A percentile compares a stretch with the other conserved stretches of the same genome.
phyloP scores from a whole-genome alignment of 768 basidiomycete species.

The Pisolithus tinctorius region DNA sequence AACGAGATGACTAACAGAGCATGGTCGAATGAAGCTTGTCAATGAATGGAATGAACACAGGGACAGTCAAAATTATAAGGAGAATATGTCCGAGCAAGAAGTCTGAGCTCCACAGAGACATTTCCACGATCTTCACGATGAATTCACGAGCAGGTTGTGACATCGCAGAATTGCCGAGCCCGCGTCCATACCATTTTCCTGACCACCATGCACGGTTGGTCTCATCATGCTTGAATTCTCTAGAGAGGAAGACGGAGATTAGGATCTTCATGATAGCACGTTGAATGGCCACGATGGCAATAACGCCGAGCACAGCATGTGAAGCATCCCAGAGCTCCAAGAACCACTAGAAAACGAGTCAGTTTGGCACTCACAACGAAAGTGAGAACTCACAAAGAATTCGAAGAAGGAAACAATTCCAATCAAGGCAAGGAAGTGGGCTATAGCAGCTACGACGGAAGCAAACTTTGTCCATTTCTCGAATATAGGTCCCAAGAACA shows the following conservation, averaged over 20 bases:
- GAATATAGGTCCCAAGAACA: slow-evolving; percentile 89
- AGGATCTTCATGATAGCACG: slow-evolving; percentile 90
- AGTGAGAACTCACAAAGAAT: slow-evolving; percentile 71
- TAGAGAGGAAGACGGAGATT: slow-evolving; percentile 88
- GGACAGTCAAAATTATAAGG: slow-evolving; percentile 79
- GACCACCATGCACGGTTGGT: slow-evolving; percentile 99
- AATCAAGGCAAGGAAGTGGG: slow-evolving; percentile 75
- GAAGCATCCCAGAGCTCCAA: slow-evolving; percentile 95
- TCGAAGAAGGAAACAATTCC: slow-evolving; percentile 91
- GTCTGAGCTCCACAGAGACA: slow-evolving; percentile 95
- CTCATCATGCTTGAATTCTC: slow-evolving; percentile 98
- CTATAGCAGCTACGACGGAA: slow-evolving; percentile 86
- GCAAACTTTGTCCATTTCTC: slow-evolving; percentile 82
- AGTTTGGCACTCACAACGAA: slow-evolving; percentile 21
- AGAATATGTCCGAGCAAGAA: slow-evolving; percentile 84
- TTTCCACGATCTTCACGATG: slow-evolving; percentile 96
- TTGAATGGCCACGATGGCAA: slow-evolving; percentile 85
- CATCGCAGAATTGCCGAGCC: slow-evolving; percentile 84
- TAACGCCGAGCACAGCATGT: slow-evolving; percentile 89
- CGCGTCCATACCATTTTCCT: slow-evolving; percentile 94
- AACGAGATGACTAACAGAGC: slow-evolving; percentile 57
- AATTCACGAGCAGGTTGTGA: slow-evolving; percentile 97
- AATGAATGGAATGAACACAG: slow-evolving; percentile 77
- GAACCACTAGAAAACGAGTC: slow-evolving; percentile 63
- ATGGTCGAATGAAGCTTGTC: slow-evolving; percentile 90